Base-by-base conservation (phyloP, 768 basidiomycete species). In the Boletus huronensis region DNA sequence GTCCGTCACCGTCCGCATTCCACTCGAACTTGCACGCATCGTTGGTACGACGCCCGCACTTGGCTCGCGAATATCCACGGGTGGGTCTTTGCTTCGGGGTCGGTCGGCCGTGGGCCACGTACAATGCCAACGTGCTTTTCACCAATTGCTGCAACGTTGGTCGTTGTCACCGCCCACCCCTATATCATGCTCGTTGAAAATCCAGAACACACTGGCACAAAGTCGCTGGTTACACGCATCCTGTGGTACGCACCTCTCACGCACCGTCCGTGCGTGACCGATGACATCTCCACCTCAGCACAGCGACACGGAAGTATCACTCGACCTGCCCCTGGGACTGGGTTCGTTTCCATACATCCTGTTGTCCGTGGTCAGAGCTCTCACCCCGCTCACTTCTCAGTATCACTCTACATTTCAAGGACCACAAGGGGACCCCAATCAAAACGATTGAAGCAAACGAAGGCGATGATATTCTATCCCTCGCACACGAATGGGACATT, bases 401-500 rank as follows among this genome's bases (percentile, higher is more conserved):
- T 16, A 85, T 98, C 64, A 94, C 87, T 64, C 74, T 98, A 13
- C 85, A 90, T 66, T 99, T 96, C 77, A 85, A 88, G 58, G 93
- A 96, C 69, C 78, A 91, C 9, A 92, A 91, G 63, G 96, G 93
- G 4, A 78, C 77, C 31, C 75, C 80, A n/a, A 77, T 97, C 40
- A 91, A 88, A 72, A 95, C 88, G 0, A 83, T 97, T 9, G 90
- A 98, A 68, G 96, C 81, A 3, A 94, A 88, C 68, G 93, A 95
- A 64, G 97, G 95, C 11, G 96, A 99, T 66, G 93, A 97, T 66
- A 74, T 99, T 35, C 75, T 99, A 32, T 84, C 85, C 23, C 77
- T 99, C 51, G 94, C 95, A 6, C 94, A 97, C 65, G 95, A 97
- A 70, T 84, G 96, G 66, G 96, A 98, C 63, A 83, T 99, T 51